phyloP scores from a whole-genome alignment of 192 early-diverging fungal genomes.

The Coemansia sp. region DNA sequence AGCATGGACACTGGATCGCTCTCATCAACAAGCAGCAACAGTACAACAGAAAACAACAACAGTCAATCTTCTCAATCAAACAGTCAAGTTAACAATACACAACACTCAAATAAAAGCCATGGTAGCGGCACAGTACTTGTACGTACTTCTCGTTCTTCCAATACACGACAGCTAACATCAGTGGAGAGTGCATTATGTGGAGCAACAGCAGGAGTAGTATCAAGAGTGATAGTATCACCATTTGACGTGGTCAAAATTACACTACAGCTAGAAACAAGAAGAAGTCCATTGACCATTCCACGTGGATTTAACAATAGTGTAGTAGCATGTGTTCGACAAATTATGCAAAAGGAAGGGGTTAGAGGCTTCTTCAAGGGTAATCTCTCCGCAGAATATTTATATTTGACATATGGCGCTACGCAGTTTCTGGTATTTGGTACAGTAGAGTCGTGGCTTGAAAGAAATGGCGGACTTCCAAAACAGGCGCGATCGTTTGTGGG shows the following conservation, averaged over 20 bases:
- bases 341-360: conserved; percentile 79
- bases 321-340: conserved; percentile 63
- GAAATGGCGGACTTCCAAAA: conserved; percentile 24
- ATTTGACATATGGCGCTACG: conserved; percentile 82
- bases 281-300: conserved; percentile 4
- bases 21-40: conserved; percentile 6
- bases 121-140: conserved; percentile 20
- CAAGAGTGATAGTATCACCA: conserved; percentile 82
- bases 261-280: conserved; percentile 54
- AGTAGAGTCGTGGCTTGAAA: conserved; percentile 40
- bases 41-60: background rate
- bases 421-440: conserved; percentile 82
- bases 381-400: conserved; percentile 87
- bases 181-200: conserved; percentile 46
- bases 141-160: conserved; percentile 24
- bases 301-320: conserved; percentile 57
- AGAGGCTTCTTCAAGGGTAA: conserved; percentile 92
- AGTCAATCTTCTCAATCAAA: background rate
- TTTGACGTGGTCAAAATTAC: conserved; percentile 94
- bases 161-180: conserved; percentile 26
- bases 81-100: background rate
- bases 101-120: background rate
- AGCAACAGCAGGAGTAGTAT: conserved; percentile 45
- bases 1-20: background rate
- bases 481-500: conserved; percentile 62